Percentiles rank a stretch among this genome's conserved stretches.
Conservation (phyloP, 768 basidiomycete genomes). For the Hysterangium stoloniferum region DNA sequence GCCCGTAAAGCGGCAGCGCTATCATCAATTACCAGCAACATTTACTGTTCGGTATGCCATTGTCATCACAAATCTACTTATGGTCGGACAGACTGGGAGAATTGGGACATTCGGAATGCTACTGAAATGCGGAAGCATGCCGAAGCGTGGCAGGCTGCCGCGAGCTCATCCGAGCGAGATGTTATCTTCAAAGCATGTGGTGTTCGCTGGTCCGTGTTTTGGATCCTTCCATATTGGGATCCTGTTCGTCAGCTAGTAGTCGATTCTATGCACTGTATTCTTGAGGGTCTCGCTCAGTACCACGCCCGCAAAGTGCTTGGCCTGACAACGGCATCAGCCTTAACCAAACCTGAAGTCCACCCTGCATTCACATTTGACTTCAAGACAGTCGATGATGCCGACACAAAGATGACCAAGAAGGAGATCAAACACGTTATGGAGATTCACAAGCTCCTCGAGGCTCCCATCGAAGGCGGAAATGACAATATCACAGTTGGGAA, state of each 20-base stretch:
- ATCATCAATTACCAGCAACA: background rate
- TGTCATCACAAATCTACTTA: background rate
- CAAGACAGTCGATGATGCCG: too few species aligned
- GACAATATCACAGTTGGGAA: too few species aligned
- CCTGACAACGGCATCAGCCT: too few species aligned
- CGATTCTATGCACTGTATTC: slow-evolving; percentile 23
- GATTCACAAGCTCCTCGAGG: too few species aligned
- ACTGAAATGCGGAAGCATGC: background rate
- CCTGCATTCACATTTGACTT: too few species aligned
- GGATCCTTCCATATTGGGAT: slow-evolving; percentile 19
- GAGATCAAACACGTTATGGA: too few species aligned
- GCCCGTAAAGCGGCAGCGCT: background rate
- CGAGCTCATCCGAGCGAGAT: background rate
- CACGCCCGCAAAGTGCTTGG: too few species aligned
- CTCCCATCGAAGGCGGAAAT: too few species aligned
- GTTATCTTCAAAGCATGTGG: slow-evolving; percentile 11
- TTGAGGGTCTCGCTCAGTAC: too few species aligned
- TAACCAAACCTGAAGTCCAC: too few species aligned
- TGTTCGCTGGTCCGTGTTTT: slow-evolving; percentile 17
- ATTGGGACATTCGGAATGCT: background rate
- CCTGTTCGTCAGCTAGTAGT: slow-evolving; percentile 16
- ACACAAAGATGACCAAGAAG: too few species aligned
- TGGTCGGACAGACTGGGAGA: background rate
- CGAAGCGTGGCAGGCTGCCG: slow-evolving; percentile 4
- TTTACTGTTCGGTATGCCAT: background rate